Evolutionary conservation across 371 early-diverging fungal species (phyloP).

Genomic region (Fennellomyces sp.): DNA sequence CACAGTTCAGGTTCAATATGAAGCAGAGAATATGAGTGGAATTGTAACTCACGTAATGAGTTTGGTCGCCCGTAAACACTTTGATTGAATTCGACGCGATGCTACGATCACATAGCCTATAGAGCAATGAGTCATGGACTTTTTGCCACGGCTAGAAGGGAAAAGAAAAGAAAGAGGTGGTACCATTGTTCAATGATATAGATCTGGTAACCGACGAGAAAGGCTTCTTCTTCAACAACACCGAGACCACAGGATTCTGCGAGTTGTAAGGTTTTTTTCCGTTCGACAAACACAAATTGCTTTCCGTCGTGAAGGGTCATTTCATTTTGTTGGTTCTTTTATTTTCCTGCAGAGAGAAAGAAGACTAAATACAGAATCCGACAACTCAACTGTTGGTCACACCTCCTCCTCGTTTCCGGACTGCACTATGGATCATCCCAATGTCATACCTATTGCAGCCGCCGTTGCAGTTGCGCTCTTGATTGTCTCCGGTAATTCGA

Average conservation of each 20-base stretch:
- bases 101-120: slow-evolving; percentile 66
- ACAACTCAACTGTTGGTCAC: too few species aligned
- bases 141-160: background rate
- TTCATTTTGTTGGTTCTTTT: background rate
- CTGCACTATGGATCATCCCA: too few species aligned
- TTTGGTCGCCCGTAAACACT: slow-evolving; percentile 67
- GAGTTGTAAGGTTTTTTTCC: slow-evolving; percentile 45
- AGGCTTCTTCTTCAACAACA: slow-evolving; percentile 45
- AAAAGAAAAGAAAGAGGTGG: background rate
- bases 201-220: slow-evolving; percentile 63
- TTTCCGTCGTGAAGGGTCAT: slow-evolving; percentile 27
- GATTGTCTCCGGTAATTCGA: background rate
- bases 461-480: background rate
- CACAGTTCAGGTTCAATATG: background rate
- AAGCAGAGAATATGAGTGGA: background rate
- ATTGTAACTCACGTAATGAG: slow-evolving; percentile 50
- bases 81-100: slow-evolving; percentile 59
- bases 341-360: too few species aligned
- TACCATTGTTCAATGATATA: slow-evolving; percentile 73
- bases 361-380: too few species aligned
- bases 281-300: slow-evolving; percentile 60
- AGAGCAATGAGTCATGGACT: too few species aligned
- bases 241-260: slow-evolving; percentile 53
- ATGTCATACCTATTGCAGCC: slow-evolving; percentile 1
- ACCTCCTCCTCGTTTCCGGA: too few species aligned